Evolutionary conservation across 139 green algal genomes (phyloP).

Genomic region (Chlorella sp.): DNA sequence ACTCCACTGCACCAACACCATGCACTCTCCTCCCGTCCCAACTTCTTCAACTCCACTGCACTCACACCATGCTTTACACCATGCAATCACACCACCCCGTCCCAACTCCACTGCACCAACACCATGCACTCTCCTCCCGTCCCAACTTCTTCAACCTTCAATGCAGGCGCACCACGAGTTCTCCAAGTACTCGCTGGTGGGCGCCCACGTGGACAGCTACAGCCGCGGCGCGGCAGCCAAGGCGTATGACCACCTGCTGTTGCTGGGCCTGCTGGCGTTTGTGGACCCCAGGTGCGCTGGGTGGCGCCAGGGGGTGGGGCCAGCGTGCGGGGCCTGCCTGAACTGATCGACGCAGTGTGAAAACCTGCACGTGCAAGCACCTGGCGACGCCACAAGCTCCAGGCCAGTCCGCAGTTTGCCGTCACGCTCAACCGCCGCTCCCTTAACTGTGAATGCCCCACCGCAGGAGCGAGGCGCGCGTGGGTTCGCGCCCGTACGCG

Average conservation of each 20-base stretch:
- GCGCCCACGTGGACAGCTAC: constrained; percentile 48
- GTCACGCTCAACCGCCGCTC: not conserved
- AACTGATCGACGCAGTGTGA: too few species aligned
- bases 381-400: not conserved
- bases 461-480: constrained; percentile 36
- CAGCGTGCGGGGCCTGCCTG: too few species aligned
- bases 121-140: not conserved
- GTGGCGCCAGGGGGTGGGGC: too few species aligned
- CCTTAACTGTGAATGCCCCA: not conserved
- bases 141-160: not conserved
- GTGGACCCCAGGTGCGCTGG: constrained; percentile 38
- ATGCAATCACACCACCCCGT: not conserved
- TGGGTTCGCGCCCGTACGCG: constrained; percentile 34
- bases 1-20: too few species aligned
- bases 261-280: constrained; percentile 42
- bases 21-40: too few species aligned
- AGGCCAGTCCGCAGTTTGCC: too few species aligned
- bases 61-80: too few species aligned
- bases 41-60: too few species aligned
- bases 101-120: too few species aligned
- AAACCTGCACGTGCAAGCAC: not conserved
- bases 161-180: constrained; percentile 36
- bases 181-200: constrained; percentile 8
- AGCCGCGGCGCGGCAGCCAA: constrained; percentile 39
- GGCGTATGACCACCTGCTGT: constrained; percentile 63